Evolutionary conservation across 2,329 filamentous ascomycete species (phyloP), one percentile per base, ranked within the genome.

Genomic region (Fusarium scirpi): DNA sequence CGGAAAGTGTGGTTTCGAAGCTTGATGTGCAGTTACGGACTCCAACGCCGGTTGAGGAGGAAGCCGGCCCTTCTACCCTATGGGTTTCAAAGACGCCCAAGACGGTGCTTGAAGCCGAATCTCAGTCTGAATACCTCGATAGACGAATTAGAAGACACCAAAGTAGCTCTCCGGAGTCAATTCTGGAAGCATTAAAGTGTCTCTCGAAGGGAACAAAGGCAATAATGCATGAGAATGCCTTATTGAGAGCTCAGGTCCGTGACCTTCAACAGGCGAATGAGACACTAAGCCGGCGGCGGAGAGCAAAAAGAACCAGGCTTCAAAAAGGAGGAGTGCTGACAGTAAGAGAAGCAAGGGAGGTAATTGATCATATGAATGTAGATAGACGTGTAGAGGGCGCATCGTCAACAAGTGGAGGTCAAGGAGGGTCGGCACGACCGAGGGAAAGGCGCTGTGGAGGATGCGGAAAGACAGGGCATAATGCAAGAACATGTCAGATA

Each of bases 401-500:
- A 24, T 24, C 24, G 6, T 24, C 24, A 6, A 24, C 5, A 24
- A 24, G 24, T 24, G 24, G 24, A 6, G 24, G 24, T 24, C 5
- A 24, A 6, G 24, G 6, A 24, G 2, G 24, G 6, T 24, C 24
- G 24, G 24, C 24, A 6, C 24, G 24, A 24, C 24, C 24, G 5
- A 24, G 24, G 24, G 24, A 24, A 24, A 24, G 24, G 24, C 24
- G 24, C 24, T 24, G 24, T 24, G 24, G 24, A 24, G 6, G 5
- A 24, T 24, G 24, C 24, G 24, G 24, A 5, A 24, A 24, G 24
- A 6, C 24, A 6, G 6, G 24, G 6, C 24, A 48, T 34, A 29
- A n/a, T 34, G 41, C 18, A 49, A 62, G 59, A 13, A 62, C 40
- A 1, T 62, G 40, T 52, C 22, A 62, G 38, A 13, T 56, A 46